Base-by-base conservation (phyloP, 2,329 filamentous ascomycete species). In the Rhynchosporium graminicola region DNA sequence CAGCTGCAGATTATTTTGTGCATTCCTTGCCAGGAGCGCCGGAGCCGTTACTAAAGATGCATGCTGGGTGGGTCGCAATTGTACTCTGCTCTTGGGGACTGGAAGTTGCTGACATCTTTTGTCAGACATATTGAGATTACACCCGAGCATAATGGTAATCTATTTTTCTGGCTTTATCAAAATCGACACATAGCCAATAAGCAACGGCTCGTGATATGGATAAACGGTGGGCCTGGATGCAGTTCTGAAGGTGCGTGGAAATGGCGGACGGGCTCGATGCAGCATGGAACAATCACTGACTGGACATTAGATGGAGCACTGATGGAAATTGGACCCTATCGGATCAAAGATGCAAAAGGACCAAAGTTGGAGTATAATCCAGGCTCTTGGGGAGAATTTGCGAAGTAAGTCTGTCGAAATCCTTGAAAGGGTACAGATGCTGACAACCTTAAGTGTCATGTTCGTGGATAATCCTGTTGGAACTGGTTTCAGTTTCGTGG, bases 111-210 rank as follows among this genome's bases (percentile, higher is more conserved):
- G 29, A 56, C 31, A 13, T 13, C 12, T 40, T 40, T 13, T n/a
- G 71, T 54, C 74, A 97, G 92, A 60, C 95, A 99, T 79, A 89
- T 99, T 76, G 93, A 98, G 78, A 83, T 99, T 72, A 90, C 87
- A 40, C 85, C 89, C 26, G 87, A 92, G 68, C 85, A 89, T 75
- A 92, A 98, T 74, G 94, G 92, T 70, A 96, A 98, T 76, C 79
- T 99, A 20, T 99, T 98, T 82, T 99, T 99, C 81, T 99, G 95
- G 95, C 91, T 97, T 73, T 97, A 91, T 75, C 87, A 97, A 75
- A 98, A 98, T 75, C 85, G 91, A 69, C 95, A 99, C 76, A 97
- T 99, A 69, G 94, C 92, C 62, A 91, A 98, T 74, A 86, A 84
- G 70, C 91, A 95, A 75, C 86, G 95, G 62, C 97, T 59, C 62